These are phyloP conservation scores for Byssochlamys sp. DNA, from an alignment of 2,329 filamentous ascomycete species.

Conservation along the genomic window DNA sequence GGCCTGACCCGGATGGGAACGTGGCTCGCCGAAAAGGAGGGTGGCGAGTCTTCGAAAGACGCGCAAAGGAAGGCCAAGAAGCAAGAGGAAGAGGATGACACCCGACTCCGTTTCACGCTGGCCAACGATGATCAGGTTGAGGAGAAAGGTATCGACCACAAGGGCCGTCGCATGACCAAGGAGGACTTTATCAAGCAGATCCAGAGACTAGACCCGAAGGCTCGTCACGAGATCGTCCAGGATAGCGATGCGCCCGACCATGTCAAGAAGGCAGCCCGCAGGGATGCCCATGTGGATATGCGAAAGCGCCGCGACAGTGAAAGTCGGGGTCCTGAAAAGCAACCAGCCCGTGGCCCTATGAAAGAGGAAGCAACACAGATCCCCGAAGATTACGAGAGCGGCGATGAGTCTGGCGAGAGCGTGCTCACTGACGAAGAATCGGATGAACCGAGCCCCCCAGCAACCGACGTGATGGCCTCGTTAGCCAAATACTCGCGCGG, in stretches of 20 bases:
- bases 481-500: constrained; percentile 27
- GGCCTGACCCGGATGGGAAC: constrained; percentile 52
- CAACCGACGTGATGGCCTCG: constrained; percentile 28
- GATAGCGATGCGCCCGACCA: constrained; percentile 31
- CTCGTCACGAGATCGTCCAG: constrained; percentile 40
- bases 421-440: constrained; percentile 3
- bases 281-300: constrained; percentile 19
- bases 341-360: neutral
- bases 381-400: constrained; percentile 6
- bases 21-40: constrained; percentile 40
- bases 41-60: constrained; percentile 22
- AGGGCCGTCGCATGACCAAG: constrained; percentile 54
- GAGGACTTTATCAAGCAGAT: constrained; percentile 56
- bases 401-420: constrained; percentile 2
- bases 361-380: constrained; percentile 6
- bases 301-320: constrained; percentile 1
- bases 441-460: constrained; percentile 17
- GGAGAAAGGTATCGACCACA: constrained; percentile 29
- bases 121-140: constrained; percentile 34
- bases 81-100: constrained; percentile 31
- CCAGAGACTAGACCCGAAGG: constrained; percentile 50
- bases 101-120: constrained; percentile 54
- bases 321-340: neutral
- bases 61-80: constrained; percentile 16
- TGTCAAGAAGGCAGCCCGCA: constrained; percentile 29